Percentiles rank a stretch among this genome's conserved stretches.
Conservation (phyloP, 352 stramenopile species). For the Phytophthora sojae region DNA sequence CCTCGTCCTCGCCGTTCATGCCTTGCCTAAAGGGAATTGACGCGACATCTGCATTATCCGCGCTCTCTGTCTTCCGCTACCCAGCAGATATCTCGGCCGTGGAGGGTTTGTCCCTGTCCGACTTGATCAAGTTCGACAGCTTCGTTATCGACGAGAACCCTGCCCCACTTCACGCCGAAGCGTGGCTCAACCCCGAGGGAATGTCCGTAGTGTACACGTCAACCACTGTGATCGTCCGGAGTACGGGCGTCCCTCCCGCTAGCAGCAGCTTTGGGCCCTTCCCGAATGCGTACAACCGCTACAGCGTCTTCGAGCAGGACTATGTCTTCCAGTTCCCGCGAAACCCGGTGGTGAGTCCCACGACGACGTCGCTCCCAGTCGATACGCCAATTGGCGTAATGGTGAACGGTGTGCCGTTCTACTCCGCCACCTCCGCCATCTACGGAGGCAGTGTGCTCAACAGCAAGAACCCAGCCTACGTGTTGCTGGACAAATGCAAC, state of each 20-base stretch:
- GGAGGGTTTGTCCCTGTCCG: constrained; percentile 55
- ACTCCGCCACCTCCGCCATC: constrained; percentile 41
- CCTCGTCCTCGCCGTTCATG: constrained; percentile 44
- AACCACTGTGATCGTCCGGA: constrained; percentile 62
- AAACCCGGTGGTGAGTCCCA: constrained; percentile 37
- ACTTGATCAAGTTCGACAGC: constrained; percentile 55
- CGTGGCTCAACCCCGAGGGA: constrained; percentile 62
- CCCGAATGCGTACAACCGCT: constrained; percentile 69
- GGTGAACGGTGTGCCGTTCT: constrained; percentile 80
- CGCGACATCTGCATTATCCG: constrained; percentile 13
- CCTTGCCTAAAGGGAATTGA: constrained; percentile 67
- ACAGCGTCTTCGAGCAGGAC: constrained; percentile 56
- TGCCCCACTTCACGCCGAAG: constrained; percentile 15
- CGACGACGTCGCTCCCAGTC: constrained; percentile 38
- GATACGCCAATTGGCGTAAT: constrained; percentile 71
- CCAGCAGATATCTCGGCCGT: constrained; percentile 56
- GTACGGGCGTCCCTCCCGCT: constrained; percentile 53
- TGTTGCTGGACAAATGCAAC: constrained; percentile 76
- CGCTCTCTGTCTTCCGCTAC: constrained; percentile 55
- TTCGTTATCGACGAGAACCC: constrained; percentile 67
- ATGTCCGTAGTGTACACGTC: constrained; percentile 66
- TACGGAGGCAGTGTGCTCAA: constrained; percentile 58
- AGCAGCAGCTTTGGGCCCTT: constrained; percentile 67
- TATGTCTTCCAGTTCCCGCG: constrained; percentile 74
- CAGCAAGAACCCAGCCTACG: constrained; percentile 42